phyloP scores from a whole-genome alignment of 257 asterid species.

The Nicotiana paniculata region DNA sequence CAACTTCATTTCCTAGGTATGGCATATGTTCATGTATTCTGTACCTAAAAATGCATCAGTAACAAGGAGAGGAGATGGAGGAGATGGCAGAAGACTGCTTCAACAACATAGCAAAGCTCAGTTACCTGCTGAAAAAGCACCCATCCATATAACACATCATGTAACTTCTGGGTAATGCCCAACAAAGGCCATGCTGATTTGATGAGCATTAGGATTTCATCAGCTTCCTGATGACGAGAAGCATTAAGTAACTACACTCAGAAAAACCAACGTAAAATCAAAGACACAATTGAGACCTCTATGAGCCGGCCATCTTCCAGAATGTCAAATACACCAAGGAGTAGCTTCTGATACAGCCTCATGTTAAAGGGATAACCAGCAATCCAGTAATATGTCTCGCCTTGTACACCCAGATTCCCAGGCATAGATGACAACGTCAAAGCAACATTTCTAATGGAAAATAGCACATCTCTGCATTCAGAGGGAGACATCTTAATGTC shows the following conservation, averaged over 20 bases:
- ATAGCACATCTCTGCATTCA: slow-evolving; percentile 59
- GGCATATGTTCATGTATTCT: background rate
- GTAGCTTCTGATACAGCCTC: slow-evolving; percentile 83
- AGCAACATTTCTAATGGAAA: slow-evolving; percentile 57
- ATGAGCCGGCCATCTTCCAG: slow-evolving; percentile 83
- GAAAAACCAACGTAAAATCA: background rate
- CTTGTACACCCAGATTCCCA: slow-evolving; percentile 65
- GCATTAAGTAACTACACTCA: slow-evolving; percentile 10
- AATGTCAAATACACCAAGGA: slow-evolving; percentile 77
- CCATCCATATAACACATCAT: slow-evolving; percentile 78
- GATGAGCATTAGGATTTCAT: slow-evolving; percentile 61
- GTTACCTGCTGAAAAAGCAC: slow-evolving; percentile 91
- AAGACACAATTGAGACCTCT: slow-evolving; percentile 50
- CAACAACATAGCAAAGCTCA: background rate
- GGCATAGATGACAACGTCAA: slow-evolving; percentile 57
- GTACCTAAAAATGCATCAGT: background rate
- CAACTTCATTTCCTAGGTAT: background rate
- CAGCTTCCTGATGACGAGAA: slow-evolving; percentile 64
- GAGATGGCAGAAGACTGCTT: background rate
- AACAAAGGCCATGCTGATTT: slow-evolving; percentile 82
- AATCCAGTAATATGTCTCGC: slow-evolving; percentile 88
- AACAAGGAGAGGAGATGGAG: background rate
- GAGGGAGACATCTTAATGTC: slow-evolving; percentile 72
- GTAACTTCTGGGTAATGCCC: slow-evolving; percentile 80
- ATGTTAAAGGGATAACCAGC: slow-evolving; percentile 72